Percentiles rank a stretch among this genome's conserved stretches.
These are phyloP conservation scores for Turnera subulata DNA, from an alignment of 345 rosid species.

Conservation along the genomic window DNA sequence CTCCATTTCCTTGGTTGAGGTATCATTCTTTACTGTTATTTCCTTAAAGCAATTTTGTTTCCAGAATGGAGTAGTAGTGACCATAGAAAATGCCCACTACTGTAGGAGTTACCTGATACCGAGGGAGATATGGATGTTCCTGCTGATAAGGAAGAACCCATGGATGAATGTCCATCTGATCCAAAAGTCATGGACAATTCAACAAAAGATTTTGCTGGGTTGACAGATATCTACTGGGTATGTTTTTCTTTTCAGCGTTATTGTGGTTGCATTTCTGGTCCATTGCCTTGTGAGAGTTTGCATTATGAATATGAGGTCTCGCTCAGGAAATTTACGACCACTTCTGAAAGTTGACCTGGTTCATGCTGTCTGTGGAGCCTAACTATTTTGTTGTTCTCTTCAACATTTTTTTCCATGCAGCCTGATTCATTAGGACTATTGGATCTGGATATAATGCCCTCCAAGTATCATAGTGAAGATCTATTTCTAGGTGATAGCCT, in stretches of 20 bases:
- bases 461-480: conserved; percentile 67
- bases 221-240: conserved; percentile 88
- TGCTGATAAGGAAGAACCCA: conserved; percentile 39
- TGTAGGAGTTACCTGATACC: conserved; percentile 39
- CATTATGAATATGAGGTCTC: not conserved
- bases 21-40: conserved; percentile 14
- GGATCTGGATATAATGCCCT: conserved; percentile 62
- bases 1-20: conserved; percentile 40
- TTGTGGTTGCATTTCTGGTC: not conserved
- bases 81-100: conserved; percentile 3
- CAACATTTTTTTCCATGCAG: conserved; percentile 37
- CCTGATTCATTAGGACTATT: conserved; percentile 87
- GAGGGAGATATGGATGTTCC: conserved; percentile 31
- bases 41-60: conserved; percentile 4
- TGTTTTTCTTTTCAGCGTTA: not conserved
- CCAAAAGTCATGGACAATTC: conserved; percentile 35
- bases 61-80: conserved; percentile 1
- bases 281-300: not conserved
- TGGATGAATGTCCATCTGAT: conserved; percentile 42
- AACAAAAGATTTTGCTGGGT: conserved; percentile 44
- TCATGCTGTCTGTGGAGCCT: conserved; percentile 10
- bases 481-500: conserved; percentile 69
- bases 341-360: conserved; percentile 6
- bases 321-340: not conserved
- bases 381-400: not conserved